phyloP scores from a whole-genome alignment of 306 rosid species.

The Rosa chinensis region DNA sequence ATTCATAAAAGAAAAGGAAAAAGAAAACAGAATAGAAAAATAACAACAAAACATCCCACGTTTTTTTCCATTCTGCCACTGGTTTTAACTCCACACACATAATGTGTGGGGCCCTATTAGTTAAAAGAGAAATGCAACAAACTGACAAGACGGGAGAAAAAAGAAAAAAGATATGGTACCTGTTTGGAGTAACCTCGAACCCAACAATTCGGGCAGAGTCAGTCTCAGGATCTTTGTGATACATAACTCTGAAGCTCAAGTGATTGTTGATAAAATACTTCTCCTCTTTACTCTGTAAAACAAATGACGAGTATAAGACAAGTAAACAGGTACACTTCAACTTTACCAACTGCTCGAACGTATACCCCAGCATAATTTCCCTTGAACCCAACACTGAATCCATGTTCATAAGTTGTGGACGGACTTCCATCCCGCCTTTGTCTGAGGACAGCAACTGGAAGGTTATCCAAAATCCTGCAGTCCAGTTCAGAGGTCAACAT shows the following conservation, averaged over 20 bases:
- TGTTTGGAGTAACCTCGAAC: constrained; percentile 95
- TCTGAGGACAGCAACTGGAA: constrained; percentile 96
- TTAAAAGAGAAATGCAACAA: constrained; percentile 7
- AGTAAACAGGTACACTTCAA: constrained; percentile 8
- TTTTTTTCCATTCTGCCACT: neutral
- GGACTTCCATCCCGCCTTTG: constrained; percentile 87
- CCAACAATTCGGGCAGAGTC: constrained; percentile 96
- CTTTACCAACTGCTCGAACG: constrained; percentile 25
- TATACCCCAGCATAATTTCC: constrained; percentile 97
- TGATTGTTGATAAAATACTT: constrained; percentile 93
- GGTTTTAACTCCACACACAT: neutral
- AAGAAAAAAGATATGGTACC: constrained; percentile 42
- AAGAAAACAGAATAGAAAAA: neutral
- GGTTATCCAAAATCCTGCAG: constrained; percentile 95
- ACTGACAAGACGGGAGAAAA: neutral
- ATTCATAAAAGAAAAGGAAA: neutral
- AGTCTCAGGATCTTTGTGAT: constrained; percentile 87
- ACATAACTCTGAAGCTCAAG: constrained; percentile 98
- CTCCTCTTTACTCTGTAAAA: constrained; percentile 87
- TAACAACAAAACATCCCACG: neutral
- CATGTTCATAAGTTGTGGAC: constrained; percentile 94
- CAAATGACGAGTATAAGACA: constrained; percentile 29
- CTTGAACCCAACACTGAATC: constrained; percentile 93
- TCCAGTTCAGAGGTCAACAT: constrained; percentile 29
- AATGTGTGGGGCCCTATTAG: neutral